These are phyloP conservation scores for Paspalum vaginatum DNA, from an alignment of 176 grass and related monocot genomes.

Conservation along the genomic window DNA sequence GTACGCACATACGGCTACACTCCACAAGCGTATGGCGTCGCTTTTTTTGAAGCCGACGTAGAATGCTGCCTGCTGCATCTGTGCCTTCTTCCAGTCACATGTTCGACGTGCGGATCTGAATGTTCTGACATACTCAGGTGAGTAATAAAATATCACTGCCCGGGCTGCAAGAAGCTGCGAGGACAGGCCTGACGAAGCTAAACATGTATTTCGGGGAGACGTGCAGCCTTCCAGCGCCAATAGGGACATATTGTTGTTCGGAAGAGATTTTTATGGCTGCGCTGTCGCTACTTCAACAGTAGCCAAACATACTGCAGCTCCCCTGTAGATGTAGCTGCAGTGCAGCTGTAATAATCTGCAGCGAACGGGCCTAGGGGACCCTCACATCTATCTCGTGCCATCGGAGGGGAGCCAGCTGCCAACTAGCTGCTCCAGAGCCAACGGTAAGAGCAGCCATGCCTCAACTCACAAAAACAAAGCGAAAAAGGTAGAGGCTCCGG, in stretches of 20 bases:
- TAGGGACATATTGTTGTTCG: not conserved
- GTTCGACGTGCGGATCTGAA: constrained; percentile 32
- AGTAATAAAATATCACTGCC: not conserved
- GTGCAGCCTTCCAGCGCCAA: not conserved
- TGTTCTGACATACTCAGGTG: not conserved
- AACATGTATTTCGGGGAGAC: constrained; percentile 28
- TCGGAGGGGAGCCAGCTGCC: constrained; percentile 39
- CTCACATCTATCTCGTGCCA: constrained; percentile 40
- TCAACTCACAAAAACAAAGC: constrained; percentile 8
- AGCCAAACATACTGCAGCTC: no score
- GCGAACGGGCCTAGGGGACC: no score
- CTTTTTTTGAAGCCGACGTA: not conserved
- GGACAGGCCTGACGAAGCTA: constrained; percentile 5
- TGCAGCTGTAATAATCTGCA: no score
- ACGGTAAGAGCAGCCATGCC: constrained; percentile 35
- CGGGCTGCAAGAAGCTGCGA: not conserved
- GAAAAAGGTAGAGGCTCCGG: not conserved
- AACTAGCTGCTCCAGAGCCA: constrained; percentile 33
- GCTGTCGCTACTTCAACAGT: no score
- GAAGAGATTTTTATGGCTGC: no score
- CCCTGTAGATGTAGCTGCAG: no score
- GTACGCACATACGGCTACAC: not conserved
- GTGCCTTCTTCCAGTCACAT: constrained; percentile 33
- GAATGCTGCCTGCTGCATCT: not conserved
- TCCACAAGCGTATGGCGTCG: not conserved